Percentiles rank a stretch among this genome's conserved stretches.
These are phyloP conservation scores for Peterozyma xylosa DNA, from an alignment of 805 yeast species.

Conservation along the genomic window DNA sequence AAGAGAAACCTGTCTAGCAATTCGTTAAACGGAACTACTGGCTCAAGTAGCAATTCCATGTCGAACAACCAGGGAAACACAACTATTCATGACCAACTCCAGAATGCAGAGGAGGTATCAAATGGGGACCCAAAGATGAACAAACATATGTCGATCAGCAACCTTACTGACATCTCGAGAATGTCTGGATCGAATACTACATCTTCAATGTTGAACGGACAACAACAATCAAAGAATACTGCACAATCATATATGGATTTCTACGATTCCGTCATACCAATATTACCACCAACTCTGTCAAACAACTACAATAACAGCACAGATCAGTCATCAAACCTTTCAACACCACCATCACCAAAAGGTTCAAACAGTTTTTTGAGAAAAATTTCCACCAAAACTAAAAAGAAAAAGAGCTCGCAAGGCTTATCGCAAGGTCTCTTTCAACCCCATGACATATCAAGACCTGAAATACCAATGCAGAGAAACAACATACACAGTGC, in stretches of 20 bases:
- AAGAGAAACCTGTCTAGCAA: neutral
- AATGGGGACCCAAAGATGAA: too few relatives aligned
- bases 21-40: neutral
- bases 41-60: neutral
- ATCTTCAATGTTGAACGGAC: too few relatives aligned
- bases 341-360: too few relatives aligned
- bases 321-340: neutral
- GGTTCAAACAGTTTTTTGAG: neutral
- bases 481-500: neutral
- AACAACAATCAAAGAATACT: neutral
- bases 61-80: too few relatives aligned
- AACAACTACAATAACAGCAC: neutral
- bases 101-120: too few relatives aligned
- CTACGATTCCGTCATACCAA: slow-evolving; percentile 25
- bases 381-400: neutral
- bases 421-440: neutral
- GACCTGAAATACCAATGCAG: neutral
- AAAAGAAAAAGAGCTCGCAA: neutral
- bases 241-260: slow-evolving; percentile 12
- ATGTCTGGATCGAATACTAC: too few relatives aligned
- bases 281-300: slow-evolving; percentile 14
- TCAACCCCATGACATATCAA: neutral
- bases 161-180: too few relatives aligned
- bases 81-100: too few relatives aligned
- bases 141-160: too few relatives aligned